phyloP scores from a whole-genome alignment of 805 yeast genomes.

The Saturnispora mendoncae region DNA sequence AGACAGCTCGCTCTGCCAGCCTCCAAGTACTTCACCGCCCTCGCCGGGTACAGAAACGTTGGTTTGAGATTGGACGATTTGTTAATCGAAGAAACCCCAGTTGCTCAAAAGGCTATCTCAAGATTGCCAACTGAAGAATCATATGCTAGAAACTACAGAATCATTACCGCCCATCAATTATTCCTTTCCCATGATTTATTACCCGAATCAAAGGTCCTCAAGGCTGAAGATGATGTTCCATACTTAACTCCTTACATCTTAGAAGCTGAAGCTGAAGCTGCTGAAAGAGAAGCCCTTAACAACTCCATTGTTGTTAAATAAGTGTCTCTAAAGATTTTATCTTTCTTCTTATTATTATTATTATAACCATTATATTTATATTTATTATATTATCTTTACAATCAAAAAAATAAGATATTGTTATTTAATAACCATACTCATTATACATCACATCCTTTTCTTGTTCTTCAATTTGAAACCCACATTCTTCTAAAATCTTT shows the following conservation, averaged over 20 bases:
- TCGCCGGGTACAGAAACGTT: conserved; percentile 89
- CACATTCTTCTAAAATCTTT: conserved; percentile 52
- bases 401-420: no score
- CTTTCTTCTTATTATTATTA: neutral
- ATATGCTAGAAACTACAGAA: conserved; percentile 89
- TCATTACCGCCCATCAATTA: conserved; percentile 85
- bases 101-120: conserved; percentile 74
- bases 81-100: conserved; percentile 77
- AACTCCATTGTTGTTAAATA: conserved; percentile 41
- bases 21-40: conserved; percentile 61
- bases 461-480: conserved; percentile 48
- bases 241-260: conserved; percentile 82
- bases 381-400: neutral
- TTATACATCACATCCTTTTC: conserved; percentile 42
- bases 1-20: conserved; percentile 71
- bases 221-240: conserved; percentile 71
- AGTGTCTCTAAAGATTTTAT: neutral
- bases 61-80: conserved; percentile 90
- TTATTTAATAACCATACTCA: conserved; percentile 53
- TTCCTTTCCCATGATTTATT: conserved; percentile 76
- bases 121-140: conserved; percentile 80
- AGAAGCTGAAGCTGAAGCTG: conserved; percentile 89
- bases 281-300: conserved; percentile 84
- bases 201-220: conserved; percentile 69
- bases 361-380: conserved; percentile 2